Evolutionary conservation across 306 rosid species (phyloP).

Genomic region (Prunus fruticosa): DNA sequence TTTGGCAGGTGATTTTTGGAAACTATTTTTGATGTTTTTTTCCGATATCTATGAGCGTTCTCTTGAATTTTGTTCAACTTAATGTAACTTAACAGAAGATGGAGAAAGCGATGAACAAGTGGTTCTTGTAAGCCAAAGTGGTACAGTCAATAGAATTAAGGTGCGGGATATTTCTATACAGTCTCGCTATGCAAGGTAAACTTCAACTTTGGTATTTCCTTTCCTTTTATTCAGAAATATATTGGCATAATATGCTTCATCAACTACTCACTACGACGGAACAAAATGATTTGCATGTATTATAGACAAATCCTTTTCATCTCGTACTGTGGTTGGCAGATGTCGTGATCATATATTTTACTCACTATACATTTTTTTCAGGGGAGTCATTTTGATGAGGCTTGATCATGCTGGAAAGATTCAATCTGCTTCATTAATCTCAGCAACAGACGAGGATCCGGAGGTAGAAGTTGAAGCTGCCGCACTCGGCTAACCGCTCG

Average conservation of each 20-base stretch:
- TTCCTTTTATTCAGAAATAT: conserved; percentile 7
- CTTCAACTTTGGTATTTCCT: neutral
- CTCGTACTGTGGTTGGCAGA: conserved; percentile 3
- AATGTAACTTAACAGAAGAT: conserved; percentile 51
- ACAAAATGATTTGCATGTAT: neutral
- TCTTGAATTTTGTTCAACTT: neutral
- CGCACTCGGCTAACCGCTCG: conserved; percentile 26
- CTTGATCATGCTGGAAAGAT: conserved; percentile 90
- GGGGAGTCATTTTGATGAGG: conserved; percentile 96
- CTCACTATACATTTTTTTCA: conserved; percentile 14
- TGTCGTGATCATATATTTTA: neutral
- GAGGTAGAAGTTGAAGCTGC: conserved; percentile 57
- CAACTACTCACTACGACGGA: neutral
- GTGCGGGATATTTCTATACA: conserved; percentile 94
- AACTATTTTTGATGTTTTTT: neutral
- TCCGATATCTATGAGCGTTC: neutral
- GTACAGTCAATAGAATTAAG: conserved; percentile 93
- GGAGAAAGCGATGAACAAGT: conserved; percentile 99
- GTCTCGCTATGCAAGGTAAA: conserved; percentile 91
- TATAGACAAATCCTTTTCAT: neutral
- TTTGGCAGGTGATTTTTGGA: conserved; percentile 54
- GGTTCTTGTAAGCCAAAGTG: conserved; percentile 94
- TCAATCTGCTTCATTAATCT: conserved; percentile 87
- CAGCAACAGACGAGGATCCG: conserved; percentile 52
- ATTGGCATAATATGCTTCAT: neutral